Conservation (phyloP, 495 filamentous ascomycete genomes). For the Cairneyella variabilis region DNA sequence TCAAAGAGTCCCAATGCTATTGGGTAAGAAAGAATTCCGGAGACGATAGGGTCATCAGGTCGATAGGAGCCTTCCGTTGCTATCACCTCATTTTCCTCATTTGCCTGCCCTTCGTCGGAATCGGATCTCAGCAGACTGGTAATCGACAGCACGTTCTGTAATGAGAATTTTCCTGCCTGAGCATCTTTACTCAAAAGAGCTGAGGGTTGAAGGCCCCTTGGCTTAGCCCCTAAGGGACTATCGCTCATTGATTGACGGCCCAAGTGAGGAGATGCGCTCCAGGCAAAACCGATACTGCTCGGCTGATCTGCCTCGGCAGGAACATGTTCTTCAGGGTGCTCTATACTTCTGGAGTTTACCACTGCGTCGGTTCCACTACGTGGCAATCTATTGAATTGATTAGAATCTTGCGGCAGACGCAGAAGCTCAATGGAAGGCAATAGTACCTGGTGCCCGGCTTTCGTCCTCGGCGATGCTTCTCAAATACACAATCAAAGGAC, state of each 20-base stretch:
- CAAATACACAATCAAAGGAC: constrained; percentile 1
- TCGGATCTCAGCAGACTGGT: background rate
- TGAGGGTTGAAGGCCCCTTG: background rate
- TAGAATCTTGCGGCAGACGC: no score
- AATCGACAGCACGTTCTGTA: constrained; percentile 22
- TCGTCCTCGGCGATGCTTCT: constrained; percentile 11
- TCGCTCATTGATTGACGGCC: no score
- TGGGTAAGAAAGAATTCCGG: constrained; percentile 9
- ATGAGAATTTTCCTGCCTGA: constrained; percentile 24
- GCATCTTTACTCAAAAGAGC: constrained; percentile 14
- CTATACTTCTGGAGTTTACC: no score
- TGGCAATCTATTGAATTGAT: no score
- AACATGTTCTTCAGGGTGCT: no score
- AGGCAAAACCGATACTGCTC: no score
- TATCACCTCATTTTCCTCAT: background rate
- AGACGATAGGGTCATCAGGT: constrained; percentile 15
- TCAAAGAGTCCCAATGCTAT: constrained; percentile 22
- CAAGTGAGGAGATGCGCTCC: no score
- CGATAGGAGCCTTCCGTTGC: background rate
- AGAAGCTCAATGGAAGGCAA: no score
- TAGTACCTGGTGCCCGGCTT: constrained; percentile 9
- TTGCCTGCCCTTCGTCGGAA: background rate
- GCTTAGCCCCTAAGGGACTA: background rate
- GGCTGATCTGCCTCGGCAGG: no score
- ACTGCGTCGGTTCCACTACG: no score